Evolutionary conservation across 2,329 filamentous ascomycete genomes (phyloP).

Genomic region (Aureobasidium sp.): DNA sequence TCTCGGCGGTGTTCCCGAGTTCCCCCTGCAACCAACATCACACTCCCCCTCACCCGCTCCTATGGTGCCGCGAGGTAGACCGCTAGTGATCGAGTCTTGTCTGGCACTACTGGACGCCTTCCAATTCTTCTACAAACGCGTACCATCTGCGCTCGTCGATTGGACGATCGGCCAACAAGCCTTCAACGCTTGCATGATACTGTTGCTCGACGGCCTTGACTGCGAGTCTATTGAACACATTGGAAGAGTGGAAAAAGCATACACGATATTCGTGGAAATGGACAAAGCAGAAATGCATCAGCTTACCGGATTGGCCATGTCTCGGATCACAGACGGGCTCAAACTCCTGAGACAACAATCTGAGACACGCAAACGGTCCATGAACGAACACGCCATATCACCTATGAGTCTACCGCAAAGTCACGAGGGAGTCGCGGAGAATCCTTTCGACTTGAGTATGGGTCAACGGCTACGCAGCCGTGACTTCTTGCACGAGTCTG

Average conservation of each 20-base stretch:
- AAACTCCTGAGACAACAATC: constrained; percentile 13
- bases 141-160: constrained; percentile 39
- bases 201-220: constrained; percentile 42
- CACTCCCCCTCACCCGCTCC: constrained; percentile 17
- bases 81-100: constrained; percentile 37
- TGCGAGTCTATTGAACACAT: constrained; percentile 32
- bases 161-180: constrained; percentile 45
- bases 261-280: constrained; percentile 37
- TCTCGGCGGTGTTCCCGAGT: not conserved
- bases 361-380: not conserved
- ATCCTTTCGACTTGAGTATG: not conserved
- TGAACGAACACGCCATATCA: not conserved
- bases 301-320: constrained; percentile 39
- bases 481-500: constrained; percentile 29
- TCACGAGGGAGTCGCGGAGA: not conserved
- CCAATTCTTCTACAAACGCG: constrained; percentile 39
- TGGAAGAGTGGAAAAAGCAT: constrained; percentile 35
- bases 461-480: constrained; percentile 17
- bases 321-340: constrained; percentile 29
- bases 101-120: constrained; percentile 39
- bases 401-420: not conserved
- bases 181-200: constrained; percentile 45
- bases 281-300: constrained; percentile 38
- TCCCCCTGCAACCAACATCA: constrained; percentile 14
- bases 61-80: constrained; percentile 25